Conservation (phyloP, 352 stramenopile genomes). For the Phytophthora aleatoria region DNA sequence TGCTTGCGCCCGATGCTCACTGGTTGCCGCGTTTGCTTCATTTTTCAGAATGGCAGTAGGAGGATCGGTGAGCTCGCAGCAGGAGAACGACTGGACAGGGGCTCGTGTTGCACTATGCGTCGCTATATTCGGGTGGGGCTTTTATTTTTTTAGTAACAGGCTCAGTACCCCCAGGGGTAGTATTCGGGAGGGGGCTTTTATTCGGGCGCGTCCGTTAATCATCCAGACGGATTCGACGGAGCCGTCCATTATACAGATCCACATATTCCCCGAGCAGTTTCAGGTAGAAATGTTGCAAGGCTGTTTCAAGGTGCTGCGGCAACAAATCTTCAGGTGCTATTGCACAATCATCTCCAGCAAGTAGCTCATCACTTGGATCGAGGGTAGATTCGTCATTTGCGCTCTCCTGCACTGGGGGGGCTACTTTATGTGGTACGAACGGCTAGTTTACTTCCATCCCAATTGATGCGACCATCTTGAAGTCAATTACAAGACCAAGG, state of each 20-base stretch:
- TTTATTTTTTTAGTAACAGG: too few species aligned
- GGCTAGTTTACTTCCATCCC: conserved; percentile 2
- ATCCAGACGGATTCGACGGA: conserved; percentile 5
- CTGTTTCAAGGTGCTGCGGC: background rate
- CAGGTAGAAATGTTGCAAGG: conserved; percentile 9
- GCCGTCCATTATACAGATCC: background rate
- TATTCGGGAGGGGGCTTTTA: too few species aligned
- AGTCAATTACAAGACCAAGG: conserved; percentile 10
- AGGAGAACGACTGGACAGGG: too few species aligned
- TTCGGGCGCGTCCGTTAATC: background rate
- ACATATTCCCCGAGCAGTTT: conserved; percentile 8
- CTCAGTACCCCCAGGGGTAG: too few species aligned
- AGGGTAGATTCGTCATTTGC: too few species aligned
- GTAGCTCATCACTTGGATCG: background rate
- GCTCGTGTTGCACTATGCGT: too few species aligned
- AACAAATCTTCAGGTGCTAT: background rate
- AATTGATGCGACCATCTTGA: background rate
- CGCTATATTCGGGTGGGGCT: too few species aligned
- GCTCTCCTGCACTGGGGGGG: too few species aligned
- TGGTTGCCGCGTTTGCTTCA: too few species aligned
- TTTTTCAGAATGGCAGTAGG: too few species aligned
- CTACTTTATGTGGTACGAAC: background rate
- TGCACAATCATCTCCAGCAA: background rate
- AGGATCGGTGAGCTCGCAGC: too few species aligned
- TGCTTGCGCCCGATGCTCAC: too few species aligned